These are phyloP conservation scores for Sergeia podlipaevii DNA, from an alignment of 208 protist genomes.

Conservation along the genomic window DNA sequence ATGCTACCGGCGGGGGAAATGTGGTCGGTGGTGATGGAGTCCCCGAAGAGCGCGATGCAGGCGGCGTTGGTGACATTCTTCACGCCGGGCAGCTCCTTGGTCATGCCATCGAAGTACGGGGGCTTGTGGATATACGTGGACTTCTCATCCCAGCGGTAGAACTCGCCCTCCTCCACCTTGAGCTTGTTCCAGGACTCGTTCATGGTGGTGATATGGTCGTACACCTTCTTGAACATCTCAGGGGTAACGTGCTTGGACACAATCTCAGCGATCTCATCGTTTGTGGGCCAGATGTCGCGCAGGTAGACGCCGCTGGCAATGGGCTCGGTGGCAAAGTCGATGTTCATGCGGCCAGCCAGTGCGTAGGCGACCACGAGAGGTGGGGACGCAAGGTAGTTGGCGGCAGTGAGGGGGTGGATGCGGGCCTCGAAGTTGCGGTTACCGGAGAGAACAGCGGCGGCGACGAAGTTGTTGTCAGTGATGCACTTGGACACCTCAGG, in stretches of 20 bases:
- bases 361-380: conserved; percentile 96
- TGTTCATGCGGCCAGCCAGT: conserved; percentile 92
- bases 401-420: conserved; percentile 92
- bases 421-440: conserved; percentile 97
- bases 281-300: conserved; percentile 96
- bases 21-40: conserved; percentile 97
- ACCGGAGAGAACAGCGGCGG: conserved; percentile 92
- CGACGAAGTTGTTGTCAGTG: conserved; percentile 92
- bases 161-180: conserved; percentile 69
- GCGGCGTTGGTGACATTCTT: conserved; percentile 74
- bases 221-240: conserved; percentile 91
- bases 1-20: conserved; percentile 96
- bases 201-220: conserved; percentile 86
- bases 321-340: conserved; percentile 91
- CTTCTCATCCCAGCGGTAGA: conserved; percentile 93
- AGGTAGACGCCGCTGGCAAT: conserved; percentile 94
- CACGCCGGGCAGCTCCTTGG: conserved; percentile 34
- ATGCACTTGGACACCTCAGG: conserved; percentile 91
- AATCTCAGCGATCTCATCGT: conserved; percentile 72
- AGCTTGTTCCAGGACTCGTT: conserved; percentile 92
- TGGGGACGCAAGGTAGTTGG: conserved; percentile 96
- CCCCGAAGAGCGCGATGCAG: conserved; percentile 92
- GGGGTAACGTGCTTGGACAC: conserved; percentile 86
- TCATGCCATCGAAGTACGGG: conserved; percentile 94
- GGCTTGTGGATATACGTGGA: conserved; percentile 96